Evolutionary conservation across 768 basidiomycete genomes (phyloP), one percentile per base, ranked within the genome.

Genomic region (Cystofilobasidium ferigula): DNA sequence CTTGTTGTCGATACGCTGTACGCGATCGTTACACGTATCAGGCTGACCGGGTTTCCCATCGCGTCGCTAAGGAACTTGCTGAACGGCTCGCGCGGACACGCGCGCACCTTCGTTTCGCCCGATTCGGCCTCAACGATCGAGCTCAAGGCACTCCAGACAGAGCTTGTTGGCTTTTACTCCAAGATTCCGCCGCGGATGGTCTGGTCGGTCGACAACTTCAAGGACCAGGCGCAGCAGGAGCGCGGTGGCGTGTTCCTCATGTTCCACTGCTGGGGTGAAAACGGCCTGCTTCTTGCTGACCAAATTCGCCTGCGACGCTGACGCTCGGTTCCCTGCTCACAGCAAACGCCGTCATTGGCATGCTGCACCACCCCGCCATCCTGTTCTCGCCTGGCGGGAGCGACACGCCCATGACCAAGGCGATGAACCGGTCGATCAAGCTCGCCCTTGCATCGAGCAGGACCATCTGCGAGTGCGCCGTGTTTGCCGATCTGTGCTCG

Each of bases 401-500:
- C 36, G 75, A 76, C 40, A 76, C 75, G 8, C 75, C 75, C 0
- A 69, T 76, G 64, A 73, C 71, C 34, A 57, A 63, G 43, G 69
- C 70, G 22, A 73, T 76, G 71, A 69, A 67, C 42, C 67, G 72
- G 47, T 72, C 72, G 51, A 65, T 74, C 48, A 70, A 72, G 57
- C 69, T 76, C 10, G 63, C 71, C 34, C 61, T 76, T 26, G 72
- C 71, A 4, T 70, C 69, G 34, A 70, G 70, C 22, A 63, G 74
- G 35, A 72, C 71, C 57, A 74, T 76, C 20, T 73, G 72, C 69
- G 75, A 76, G 65, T 74, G 73, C 62, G 74, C 74, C 68, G 75
- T 69, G 9, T 71, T 64, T 51, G 70, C 70, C 9, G 69, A 71
- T 47, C 54, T 69, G 14, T 73, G 2, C 73, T 73, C 67, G 70